phyloP scores from a whole-genome alignment of 2,329 filamentous ascomycete species.

The Verticillium nubilum region DNA sequence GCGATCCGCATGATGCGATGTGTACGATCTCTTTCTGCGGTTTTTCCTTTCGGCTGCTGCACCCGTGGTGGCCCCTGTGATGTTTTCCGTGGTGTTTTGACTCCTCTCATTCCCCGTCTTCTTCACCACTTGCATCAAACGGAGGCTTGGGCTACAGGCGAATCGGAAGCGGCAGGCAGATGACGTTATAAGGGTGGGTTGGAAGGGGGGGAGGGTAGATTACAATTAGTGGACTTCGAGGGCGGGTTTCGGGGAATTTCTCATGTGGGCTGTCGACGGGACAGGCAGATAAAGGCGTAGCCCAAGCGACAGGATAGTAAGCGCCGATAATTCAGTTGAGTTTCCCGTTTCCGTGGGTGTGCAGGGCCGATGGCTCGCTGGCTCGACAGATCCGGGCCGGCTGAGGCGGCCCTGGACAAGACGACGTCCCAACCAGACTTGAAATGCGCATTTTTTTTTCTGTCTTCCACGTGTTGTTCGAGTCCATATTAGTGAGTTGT shows the following conservation, averaged over 20 bases:
- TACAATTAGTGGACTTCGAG: not conserved
- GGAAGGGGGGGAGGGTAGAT: not conserved
- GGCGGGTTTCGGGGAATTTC: not conserved
- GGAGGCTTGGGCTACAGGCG: not conserved
- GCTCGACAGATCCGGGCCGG: slow-evolving; percentile 7
- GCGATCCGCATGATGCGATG: not conserved
- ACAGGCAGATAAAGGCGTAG: not conserved
- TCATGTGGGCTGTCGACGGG: not conserved
- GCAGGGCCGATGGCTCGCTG: slow-evolving; percentile 10
- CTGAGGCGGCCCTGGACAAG: slow-evolving; percentile 5
- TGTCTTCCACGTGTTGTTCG: too few species aligned
- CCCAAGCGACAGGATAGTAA: not conserved
- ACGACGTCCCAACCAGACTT: not conserved
- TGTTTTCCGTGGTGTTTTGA: not conserved
- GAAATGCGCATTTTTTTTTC: not conserved
- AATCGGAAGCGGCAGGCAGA: not conserved
- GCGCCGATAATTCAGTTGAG: not conserved
- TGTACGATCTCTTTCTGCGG: not conserved
- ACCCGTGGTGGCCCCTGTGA: not conserved
- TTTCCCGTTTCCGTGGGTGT: not conserved
- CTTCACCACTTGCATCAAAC: not conserved
- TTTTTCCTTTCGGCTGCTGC: not conserved
- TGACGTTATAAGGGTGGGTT: not conserved
- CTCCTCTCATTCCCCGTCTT: not conserved
- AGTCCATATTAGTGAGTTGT: not conserved